Conservation (phyloP, 164 flowering plant genomes). For the Vitis rupestris region DNA sequence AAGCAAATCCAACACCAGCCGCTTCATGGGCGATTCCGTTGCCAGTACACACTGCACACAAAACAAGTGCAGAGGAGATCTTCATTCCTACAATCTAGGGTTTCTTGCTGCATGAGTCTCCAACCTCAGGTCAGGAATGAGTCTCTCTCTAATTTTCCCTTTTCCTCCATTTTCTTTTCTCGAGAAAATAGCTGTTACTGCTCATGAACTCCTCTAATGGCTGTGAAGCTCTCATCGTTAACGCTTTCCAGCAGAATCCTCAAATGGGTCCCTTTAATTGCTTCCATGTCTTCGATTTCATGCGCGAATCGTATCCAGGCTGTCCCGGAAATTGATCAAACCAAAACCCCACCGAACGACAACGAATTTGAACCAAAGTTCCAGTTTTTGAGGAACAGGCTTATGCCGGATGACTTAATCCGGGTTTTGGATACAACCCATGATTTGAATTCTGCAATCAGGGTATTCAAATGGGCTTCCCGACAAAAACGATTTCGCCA, state of each 20-base stretch:
- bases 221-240: constrained; percentile 41
- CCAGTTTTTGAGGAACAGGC: constrained; percentile 34
- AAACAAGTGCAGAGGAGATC: too few relatives aligned
- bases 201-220: constrained; percentile 30
- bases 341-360: constrained; percentile 9
- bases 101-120: not conserved
- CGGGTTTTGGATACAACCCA: constrained; percentile 40
- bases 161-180: not conserved
- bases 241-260: constrained; percentile 27
- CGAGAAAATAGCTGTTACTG: not conserved
- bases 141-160: not conserved
- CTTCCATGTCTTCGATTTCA: constrained; percentile 41
- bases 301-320: constrained; percentile 22
- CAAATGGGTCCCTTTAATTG: constrained; percentile 29
- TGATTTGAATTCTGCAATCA: constrained; percentile 45
- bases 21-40: too few relatives aligned
- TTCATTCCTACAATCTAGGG: not conserved
- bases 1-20: too few relatives aligned
- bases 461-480: constrained; percentile 68
- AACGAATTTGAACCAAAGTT: constrained; percentile 32
- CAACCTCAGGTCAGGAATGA: constrained; percentile 2
- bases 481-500: constrained; percentile 43
- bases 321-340: constrained; percentile 25
- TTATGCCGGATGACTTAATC: constrained; percentile 43
- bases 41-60: too few relatives aligned